These are phyloP conservation scores for Euphorbia celastroides DNA, from an alignment of 441 rosid species.

Conservation along the genomic window DNA sequence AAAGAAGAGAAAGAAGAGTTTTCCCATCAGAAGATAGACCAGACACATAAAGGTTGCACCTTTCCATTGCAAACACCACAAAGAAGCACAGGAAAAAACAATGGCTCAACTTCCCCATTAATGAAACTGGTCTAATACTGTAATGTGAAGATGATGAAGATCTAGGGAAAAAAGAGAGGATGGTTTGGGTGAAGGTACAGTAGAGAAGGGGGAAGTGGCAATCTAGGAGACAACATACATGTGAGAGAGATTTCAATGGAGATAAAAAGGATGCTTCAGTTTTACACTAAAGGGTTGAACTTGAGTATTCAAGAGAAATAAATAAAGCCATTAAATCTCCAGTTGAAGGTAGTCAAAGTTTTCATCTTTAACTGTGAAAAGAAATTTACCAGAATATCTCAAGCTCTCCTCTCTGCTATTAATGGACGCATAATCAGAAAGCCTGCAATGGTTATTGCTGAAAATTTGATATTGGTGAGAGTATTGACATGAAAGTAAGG, in stretches of 20 bases:
- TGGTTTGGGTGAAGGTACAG: conserved; percentile 3
- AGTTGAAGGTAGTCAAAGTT: conserved; percentile 15
- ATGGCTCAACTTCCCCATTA: conserved; percentile 38
- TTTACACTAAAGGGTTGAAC: conserved; percentile 50
- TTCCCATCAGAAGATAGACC: conserved; percentile 76
- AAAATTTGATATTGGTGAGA: background rate
- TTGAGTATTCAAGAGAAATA: background rate
- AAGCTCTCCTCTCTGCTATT: background rate
- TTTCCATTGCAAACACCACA: conserved; percentile 30
- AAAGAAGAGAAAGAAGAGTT: conserved; percentile 62
- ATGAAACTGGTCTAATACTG: background rate
- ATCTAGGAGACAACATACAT: conserved; percentile 67
- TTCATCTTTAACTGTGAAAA: conserved; percentile 6
- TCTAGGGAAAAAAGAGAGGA: background rate
- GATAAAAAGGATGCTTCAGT: conserved; percentile 41
- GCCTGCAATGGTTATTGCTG: background rate
- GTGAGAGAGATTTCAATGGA: conserved; percentile 35
- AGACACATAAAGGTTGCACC: conserved; percentile 18
- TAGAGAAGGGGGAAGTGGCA: conserved; percentile 27
- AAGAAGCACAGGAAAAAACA: conserved; percentile 29
- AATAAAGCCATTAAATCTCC: conserved; percentile 22
- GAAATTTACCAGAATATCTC: conserved; percentile 19
- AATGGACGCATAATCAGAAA: conserved; percentile 1
- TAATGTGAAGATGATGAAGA: background rate
- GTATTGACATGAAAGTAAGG: background rate